Evolutionary conservation across 2,329 filamentous ascomycete genomes (phyloP), one percentile per base, ranked within the genome.

Genomic region (Colletotrichum sp.): DNA sequence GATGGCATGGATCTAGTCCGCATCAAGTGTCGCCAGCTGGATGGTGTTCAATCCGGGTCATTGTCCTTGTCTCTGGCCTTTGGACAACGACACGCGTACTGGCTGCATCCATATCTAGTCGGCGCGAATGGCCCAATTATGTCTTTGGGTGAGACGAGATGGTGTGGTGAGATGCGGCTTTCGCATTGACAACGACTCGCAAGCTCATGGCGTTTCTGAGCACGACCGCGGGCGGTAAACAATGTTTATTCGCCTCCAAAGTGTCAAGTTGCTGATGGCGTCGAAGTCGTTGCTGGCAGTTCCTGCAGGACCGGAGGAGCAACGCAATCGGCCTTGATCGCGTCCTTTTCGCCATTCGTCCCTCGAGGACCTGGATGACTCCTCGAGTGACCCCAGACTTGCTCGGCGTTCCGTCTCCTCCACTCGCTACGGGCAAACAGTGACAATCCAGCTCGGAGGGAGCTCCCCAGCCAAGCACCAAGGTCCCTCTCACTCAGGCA

Each of bases 111-210:
- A 68, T 69, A 39, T 68, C 55, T 28, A 65, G 34, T 24, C 60
- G 70, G 65, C 59, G 34, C 16, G 59, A 59, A 64, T 73, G 59
- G 48, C 21, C 74, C 71, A 73, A 65, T 65, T 52, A 61, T 61
- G 57, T 32, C 28, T 57, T 8, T 21, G 21, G 28, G 52, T 36
- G 30, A 36, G 48, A 63, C 18, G 26, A 59, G 64, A 65, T 74
- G 64, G 74, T 69, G 74, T 74, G 74, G 26, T 65, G 34, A 36
- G 70, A 18, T 68, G 70, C 28, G 30, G 24, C 43, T 32, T 65
- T 60, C 39, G 74, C 74, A 73, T 73, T 73, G 74, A 75, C 64
- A 32, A 60, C 48, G 73, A 75, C 43, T 73, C 70, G 70, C 73
- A 68, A 75, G 73, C 57, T 65, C 59, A n/a, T 52, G 57, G 73